phyloP scores from a whole-genome alignment of 257 asterid species.

The Verbena officinalis region DNA sequence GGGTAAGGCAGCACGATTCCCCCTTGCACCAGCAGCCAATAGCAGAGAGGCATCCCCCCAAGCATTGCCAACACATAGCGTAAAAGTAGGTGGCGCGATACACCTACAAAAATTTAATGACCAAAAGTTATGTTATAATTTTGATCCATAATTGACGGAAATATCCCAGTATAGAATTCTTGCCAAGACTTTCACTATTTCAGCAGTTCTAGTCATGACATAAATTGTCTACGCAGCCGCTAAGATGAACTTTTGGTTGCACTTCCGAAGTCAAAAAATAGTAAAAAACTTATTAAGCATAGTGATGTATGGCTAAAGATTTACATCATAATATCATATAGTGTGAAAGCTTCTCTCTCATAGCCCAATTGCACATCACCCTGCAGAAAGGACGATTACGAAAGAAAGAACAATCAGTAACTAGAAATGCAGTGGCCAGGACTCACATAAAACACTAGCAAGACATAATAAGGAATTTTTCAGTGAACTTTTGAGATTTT shows the following conservation, averaged over 20 bases:
- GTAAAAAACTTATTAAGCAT: constrained; percentile 18
- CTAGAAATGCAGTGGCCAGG: not conserved
- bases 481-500: too few relatives aligned
- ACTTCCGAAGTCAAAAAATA: not conserved
- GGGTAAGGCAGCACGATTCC: constrained; percentile 94
- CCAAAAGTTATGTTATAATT: constrained; percentile 2
- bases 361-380: constrained; percentile 89
- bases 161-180: not conserved
- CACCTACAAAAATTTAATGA: constrained; percentile 47
- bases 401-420: constrained; percentile 8
- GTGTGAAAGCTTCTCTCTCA: constrained; percentile 93
- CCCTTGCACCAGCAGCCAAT: constrained; percentile 96
- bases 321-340: constrained; percentile 79
- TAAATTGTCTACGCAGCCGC: not conserved
- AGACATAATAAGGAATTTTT: not conserved
- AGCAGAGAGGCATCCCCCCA: constrained; percentile 99
- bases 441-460: constrained; percentile 10
- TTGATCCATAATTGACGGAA: too few relatives aligned
- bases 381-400: constrained; percentile 47
- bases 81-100: constrained; percentile 87
- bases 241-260: constrained; percentile 1
- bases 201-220: not conserved
- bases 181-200: not conserved
- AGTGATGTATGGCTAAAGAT: constrained; percentile 15
- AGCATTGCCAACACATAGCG: constrained; percentile 96